Evolutionary conservation across 495 filamentous ascomycete species (phyloP), one percentile per base, ranked within the genome.

Genomic region (Tuber aestivum): DNA sequence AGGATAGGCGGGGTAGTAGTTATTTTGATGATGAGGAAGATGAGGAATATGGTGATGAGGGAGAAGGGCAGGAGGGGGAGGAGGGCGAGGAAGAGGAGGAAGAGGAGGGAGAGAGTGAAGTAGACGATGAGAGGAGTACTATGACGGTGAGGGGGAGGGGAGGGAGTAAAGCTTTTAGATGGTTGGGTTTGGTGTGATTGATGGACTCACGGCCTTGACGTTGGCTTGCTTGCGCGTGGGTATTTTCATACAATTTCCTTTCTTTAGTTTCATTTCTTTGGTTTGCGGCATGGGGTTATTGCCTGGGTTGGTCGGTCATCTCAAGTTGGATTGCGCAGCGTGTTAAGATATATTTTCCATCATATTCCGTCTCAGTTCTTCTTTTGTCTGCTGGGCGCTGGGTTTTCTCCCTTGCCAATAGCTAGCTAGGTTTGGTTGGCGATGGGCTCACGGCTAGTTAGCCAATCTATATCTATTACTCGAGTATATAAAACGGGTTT

Each of bases 141-240:
- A 72, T 70, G 14, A 14, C 12, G 5, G 14, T 14, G 56, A 75
- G 76, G 35, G 75, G 76, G 45, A 78, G 77, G 42, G 76, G 76
- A n/a, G 74, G 78, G 45, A 80, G 78, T 48, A 80, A 80, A 68
- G 78, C 78, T 37, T 68, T 80, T 68, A 79, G 78, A 42, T 80
- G 78, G 78, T 50, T 80, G 69, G 78, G 78, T 8, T 48, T 80
- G 48, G 78, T 70, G 74, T 79, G 45, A 77, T 18, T 65, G n/a
- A 3, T 61, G 9, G 50, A 61, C 27, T 27, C 27, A 61, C 3
- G 50, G n/a, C 14, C 9, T 23, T 48, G 18, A 6, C 21, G 45
- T 48, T 48, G 16, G 23, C 50, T 65, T 65, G 27, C 27, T 65
- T 65, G 14, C 56, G 18, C 56, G 4, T 35, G 56, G 27, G 1